phyloP scores from a whole-genome alignment of 2,329 filamentous ascomycete genomes.

The Colletotrichum theobromicola region DNA sequence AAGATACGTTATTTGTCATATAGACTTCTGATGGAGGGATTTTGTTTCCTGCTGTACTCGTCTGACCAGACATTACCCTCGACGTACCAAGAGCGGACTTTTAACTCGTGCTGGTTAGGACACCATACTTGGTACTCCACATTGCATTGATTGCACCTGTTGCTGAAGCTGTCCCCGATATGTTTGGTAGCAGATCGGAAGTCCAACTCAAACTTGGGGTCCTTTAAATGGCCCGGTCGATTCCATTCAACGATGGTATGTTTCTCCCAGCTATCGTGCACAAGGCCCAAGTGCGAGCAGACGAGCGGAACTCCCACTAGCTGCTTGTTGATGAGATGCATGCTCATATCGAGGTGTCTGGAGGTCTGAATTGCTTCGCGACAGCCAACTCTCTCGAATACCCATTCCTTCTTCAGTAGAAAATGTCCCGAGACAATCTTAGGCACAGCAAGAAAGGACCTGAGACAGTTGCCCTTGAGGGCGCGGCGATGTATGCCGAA shows the following conservation, averaged over 20 bases:
- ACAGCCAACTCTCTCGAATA: no score
- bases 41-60: no score
- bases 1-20: no score
- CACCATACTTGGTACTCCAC: not conserved
- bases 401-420: not conserved
- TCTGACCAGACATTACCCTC: no score
- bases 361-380: no score
- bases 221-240: rapidly evolving
- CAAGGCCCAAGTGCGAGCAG: not conserved
- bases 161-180: not conserved
- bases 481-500: not conserved
- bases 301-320: not conserved
- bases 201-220: not conserved
- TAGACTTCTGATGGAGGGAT: no score
- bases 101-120: rapidly evolving
- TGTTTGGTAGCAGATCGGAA: not conserved
- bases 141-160: not conserved
- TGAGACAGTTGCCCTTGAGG: not conserved
- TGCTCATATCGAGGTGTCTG: no score
- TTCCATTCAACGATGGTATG: not conserved
- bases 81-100: not conserved
- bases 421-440: not conserved
- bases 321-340: not conserved
- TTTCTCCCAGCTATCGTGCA: not conserved
- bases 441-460: not conserved